Evolutionary conservation across 139 green algal species (phyloP), one percentile per base, ranked within the genome.

Genomic region (Ulvella scutata): DNA sequence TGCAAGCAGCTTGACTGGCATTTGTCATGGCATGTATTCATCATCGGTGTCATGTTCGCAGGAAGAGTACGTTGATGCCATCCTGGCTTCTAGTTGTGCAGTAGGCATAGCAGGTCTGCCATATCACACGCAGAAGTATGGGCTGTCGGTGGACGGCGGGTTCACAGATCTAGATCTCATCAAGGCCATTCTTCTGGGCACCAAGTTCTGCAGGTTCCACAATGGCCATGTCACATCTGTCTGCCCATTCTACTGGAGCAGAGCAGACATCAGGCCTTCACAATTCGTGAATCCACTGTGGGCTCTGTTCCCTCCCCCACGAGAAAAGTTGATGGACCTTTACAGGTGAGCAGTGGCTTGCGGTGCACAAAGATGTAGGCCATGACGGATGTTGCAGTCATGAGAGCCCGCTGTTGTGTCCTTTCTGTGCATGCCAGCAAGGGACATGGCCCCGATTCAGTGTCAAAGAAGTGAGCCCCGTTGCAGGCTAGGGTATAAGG

Each of bases 181-280:
- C 72, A 36, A 28, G 4, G 43, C 37, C 34, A 76, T 76, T 28
- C 72, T 76, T 9, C 72, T 76, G 10, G 72, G 72, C 37, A 37
- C 37, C 72, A 76, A 44, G 37, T 76, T 76, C 72, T 76, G 40
- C 37, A 36, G 37, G 17, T 44, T 76, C 37, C 72, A 76, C 38
- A 34, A 61, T 28, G 72, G 43, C 37, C 37, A 59, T 10, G 72
- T 44, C 37, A 40, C 61, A 23, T 61, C 37, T 31, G 72, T 76
- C 26, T 76, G 72, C 38, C 72, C 72, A 37, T 76, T 76, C 72
- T 76, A 76, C 72, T 61, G 72, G 37, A 61, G 37, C 10, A 20
- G 72, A 7, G 72, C 72, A 23, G 72, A 76, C 37, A 76, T 76
- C 72, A 28, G 40, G 37, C 72, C 72, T 4, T 38, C 13, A 4